phyloP scores from a whole-genome alignment of 169 alveolate genomes.

The Eimeria acervulina region DNA sequence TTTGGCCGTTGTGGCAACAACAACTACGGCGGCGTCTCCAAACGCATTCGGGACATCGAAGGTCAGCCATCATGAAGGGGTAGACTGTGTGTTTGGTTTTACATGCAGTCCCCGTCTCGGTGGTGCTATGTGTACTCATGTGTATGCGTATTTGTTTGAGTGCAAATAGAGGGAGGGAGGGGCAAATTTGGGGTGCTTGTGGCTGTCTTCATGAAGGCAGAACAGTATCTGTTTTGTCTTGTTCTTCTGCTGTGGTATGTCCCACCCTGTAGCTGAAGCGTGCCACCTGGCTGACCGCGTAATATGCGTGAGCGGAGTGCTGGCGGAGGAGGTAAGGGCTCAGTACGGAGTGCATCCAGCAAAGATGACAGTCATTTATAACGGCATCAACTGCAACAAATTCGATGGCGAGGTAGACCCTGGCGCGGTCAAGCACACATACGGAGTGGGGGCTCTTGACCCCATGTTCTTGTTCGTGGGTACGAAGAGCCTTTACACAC shows the following conservation, averaged over 20 bases:
- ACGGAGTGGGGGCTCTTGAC: slow-evolving; percentile 89
- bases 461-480: slow-evolving; percentile 91
- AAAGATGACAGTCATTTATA: slow-evolving; percentile 85
- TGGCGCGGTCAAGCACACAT: slow-evolving; percentile 84
- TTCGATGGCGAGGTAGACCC: slow-evolving; percentile 88
- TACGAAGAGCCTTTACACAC: background rate
- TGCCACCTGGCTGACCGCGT: slow-evolving; percentile 90
- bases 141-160: background rate
- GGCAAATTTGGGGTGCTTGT: background rate
- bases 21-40: slow-evolving; percentile 88
- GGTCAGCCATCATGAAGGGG: slow-evolving; percentile 40
- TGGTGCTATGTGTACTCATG: background rate
- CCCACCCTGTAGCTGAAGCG: slow-evolving; percentile 84
- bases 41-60: slow-evolving; percentile 87
- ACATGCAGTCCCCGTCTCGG: background rate
- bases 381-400: slow-evolving; percentile 87
- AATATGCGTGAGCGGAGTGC: slow-evolving; percentile 90
- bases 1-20: slow-evolving; percentile 91
- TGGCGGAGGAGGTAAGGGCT: slow-evolving; percentile 88
- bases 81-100: background rate
- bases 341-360: slow-evolving; percentile 85
- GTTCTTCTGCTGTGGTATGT: background rate
- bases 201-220: background rate
- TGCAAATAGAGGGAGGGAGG: background rate
- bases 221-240: background rate